Conservation (phyloP, 805 yeast species). For the Lachancea meyersii region DNA sequence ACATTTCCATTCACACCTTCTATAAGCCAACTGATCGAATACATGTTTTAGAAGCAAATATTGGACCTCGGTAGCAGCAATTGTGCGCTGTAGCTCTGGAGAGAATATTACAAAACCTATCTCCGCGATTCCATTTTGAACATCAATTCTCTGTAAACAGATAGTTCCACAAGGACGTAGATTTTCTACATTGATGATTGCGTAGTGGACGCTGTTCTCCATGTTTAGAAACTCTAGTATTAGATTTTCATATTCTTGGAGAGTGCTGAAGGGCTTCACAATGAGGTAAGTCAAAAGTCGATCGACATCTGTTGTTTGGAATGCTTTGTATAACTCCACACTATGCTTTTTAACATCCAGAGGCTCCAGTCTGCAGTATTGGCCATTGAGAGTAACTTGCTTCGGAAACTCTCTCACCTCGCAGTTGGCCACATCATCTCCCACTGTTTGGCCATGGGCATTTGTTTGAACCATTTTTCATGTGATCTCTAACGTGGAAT, state of each 20-base stretch:
- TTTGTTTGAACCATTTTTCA: conserved; percentile 4
- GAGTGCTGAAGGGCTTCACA: conserved; percentile 13
- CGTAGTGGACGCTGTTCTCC: conserved; percentile 11
- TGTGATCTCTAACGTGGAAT: too few species aligned
- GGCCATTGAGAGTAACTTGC: conserved; percentile 11
- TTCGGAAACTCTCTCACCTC: conserved; percentile 11
- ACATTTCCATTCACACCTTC: conserved; percentile 35
- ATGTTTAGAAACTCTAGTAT: background rate
- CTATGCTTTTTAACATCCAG: conserved; percentile 14
- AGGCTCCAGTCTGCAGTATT: conserved; percentile 16
- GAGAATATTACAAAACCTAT: conserved; percentile 29
- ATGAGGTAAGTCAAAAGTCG: conserved; percentile 16
- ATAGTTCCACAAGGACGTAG: conserved; percentile 25
- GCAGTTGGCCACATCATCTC: conserved; percentile 12
- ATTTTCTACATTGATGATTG: conserved; percentile 20
- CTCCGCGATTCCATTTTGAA: conserved; percentile 25
- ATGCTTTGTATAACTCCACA: conserved; percentile 13
- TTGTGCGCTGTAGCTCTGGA: conserved; percentile 17
- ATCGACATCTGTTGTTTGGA: conserved; percentile 5
- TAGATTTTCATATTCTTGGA: conserved; percentile 4
- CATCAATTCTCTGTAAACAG: conserved; percentile 25
- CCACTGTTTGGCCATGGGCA: conserved; percentile 11
- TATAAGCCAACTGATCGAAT: conserved; percentile 26
- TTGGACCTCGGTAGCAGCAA: conserved; percentile 31
- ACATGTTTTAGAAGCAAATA: conserved; percentile 27